These are phyloP conservation scores for Spergularia azorica DNA, from an alignment of 179 eudicot species.

Conservation along the genomic window DNA sequence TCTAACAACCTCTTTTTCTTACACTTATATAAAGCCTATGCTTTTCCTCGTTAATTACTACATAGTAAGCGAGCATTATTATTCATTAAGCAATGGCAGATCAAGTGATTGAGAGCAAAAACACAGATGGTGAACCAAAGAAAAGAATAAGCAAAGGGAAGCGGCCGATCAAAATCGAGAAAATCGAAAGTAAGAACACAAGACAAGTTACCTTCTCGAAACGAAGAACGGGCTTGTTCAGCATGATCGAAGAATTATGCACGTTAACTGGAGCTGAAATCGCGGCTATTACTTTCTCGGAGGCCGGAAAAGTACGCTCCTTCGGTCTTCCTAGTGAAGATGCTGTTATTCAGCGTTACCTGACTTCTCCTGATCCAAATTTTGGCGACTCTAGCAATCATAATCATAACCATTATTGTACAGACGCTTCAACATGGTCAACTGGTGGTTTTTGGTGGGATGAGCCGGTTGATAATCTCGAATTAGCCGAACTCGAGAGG, in stretches of 20 bases:
- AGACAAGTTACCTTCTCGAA: slow-evolving; percentile 9
- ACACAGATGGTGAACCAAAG: neutral
- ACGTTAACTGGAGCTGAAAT: neutral
- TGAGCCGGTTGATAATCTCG: neutral
- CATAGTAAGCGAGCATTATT: too few species aligned
- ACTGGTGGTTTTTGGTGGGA: slow-evolving; percentile 5
- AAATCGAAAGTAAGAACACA: neutral
- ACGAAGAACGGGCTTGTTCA: neutral
- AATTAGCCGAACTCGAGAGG: neutral
- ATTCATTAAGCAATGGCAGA: too few species aligned
- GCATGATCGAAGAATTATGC: neutral
- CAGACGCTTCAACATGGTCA: too few species aligned
- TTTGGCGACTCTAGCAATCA: neutral
- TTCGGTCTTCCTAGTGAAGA: slow-evolving; percentile 1
- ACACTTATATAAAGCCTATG: too few species aligned
- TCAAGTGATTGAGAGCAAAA: too few species aligned
- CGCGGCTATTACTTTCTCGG: slow-evolving; percentile 13
- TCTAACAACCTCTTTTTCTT: too few species aligned
- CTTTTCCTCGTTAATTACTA: too few species aligned
- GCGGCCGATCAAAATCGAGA: neutral
- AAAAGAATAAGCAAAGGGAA: neutral
- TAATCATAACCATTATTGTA: neutral
- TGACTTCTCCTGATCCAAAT: neutral
- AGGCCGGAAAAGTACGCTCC: neutral
- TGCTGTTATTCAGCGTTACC: neutral